Percentiles rank a stretch among this genome's conserved stretches.
phyloP scores from a whole-genome alignment of 768 basidiomycete species.

The Mycena kentingensis region DNA sequence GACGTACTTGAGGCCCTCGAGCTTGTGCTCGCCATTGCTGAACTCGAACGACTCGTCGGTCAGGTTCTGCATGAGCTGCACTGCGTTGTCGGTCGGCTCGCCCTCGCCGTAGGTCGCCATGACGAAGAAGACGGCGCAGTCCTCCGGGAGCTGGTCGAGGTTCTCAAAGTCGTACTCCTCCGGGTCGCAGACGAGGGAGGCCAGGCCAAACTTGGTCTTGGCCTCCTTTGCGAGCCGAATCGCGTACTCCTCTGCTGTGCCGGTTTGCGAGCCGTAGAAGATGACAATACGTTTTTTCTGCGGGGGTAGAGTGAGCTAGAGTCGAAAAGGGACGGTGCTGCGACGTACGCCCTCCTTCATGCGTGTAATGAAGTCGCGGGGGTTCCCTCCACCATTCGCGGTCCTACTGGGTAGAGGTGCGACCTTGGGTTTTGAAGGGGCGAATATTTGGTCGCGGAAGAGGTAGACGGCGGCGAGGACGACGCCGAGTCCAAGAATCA shows the following conservation, averaged over 20 bases:
- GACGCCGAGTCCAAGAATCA: constrained; percentile 73
- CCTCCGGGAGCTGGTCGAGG: constrained; percentile 86
- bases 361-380: constrained; percentile 92
- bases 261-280: constrained; percentile 98
- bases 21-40: constrained; percentile 70
- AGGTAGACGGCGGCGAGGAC: constrained; percentile 78
- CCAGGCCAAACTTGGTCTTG: constrained; percentile 92
- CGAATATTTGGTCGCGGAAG: constrained; percentile 80
- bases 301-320: constrained; percentile 7
- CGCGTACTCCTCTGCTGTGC: constrained; percentile 97
- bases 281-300: constrained; percentile 97
- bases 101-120: constrained; percentile 99
- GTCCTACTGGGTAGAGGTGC: constrained; percentile 49
- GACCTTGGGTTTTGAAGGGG: constrained; percentile 63
- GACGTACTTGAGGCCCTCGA: constrained; percentile 90
- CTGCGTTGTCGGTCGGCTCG: constrained; percentile 97
- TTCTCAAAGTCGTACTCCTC: constrained; percentile 99
- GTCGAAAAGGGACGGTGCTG: constrained; percentile 6
- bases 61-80: constrained; percentile 90
- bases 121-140: constrained; percentile 89
- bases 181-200: constrained; percentile 95
- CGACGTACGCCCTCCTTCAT: constrained; percentile 88
- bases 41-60: constrained; percentile 88
- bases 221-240: constrained; percentile 98
- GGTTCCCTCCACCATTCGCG: constrained; percentile 75